Evolutionary conservation across 352 stramenopile species (phyloP), one percentile per base, ranked within the genome.

Genomic region (Globisporangium canariense): DNA sequence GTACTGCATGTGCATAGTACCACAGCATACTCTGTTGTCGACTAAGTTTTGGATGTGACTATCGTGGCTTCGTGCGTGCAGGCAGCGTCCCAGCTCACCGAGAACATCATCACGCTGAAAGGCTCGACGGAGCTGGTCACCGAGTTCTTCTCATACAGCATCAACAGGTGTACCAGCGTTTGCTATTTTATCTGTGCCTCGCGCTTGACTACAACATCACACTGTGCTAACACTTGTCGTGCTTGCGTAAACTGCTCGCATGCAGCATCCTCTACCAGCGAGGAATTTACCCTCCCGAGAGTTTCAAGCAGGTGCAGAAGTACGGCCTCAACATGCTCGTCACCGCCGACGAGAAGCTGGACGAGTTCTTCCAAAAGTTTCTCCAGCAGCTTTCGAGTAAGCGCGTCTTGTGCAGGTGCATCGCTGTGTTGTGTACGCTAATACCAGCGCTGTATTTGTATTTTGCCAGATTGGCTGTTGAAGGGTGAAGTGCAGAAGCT

Each of bases 61-160:
- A 22, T 40, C 2, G n/a, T 55, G 18, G 10, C 20, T 56, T 3
- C 40, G 18, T 28, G 20, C 36, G 7, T 57, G 46, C 60, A 94
- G 85, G 77, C 81, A 20, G 89, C 83, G 53, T 72, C 81, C 11
- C 83, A 92, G 65, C 66, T 88, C 41, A 81, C 77, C 16, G 80
- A 96, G 75, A 99, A 93, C 58, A 86, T 99, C 34, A 99, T 99
- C 71, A 99, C 97, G n/a, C 79, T 99, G 18, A 98, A 98, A 71
- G 98, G 98, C 47, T 99, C 95, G 25, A 97, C 98, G 2, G 96
- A 98, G 69, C 98, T 99, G 50, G 97, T 99, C 52, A 98, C 96
- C 0, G 97, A 99, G 79, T 99, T 99, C 75, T 99, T 99, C 86
- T 98, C 97, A 60, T 99, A 98, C 69, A 94, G 93, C 61, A 99